Evolutionary conservation across 2,329 filamentous ascomycete species (phyloP).

Genomic region (Monosporascus sp.): DNA sequence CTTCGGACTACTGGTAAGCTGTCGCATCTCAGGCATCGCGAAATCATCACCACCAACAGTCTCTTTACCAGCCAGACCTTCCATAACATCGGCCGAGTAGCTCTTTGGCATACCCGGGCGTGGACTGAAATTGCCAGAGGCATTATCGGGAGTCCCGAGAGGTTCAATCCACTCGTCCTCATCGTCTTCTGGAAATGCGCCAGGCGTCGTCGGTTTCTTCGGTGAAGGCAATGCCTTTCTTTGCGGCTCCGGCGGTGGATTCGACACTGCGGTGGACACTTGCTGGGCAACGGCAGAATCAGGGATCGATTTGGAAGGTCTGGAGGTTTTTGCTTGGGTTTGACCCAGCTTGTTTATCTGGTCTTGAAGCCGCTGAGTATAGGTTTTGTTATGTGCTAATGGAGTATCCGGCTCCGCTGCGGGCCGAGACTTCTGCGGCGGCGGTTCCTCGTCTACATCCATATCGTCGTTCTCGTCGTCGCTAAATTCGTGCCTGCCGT

Average conservation of each 20-base stretch:
- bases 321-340: conserved; percentile 42
- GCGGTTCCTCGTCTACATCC: conserved; percentile 43
- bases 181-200: conserved; percentile 55
- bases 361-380: conserved; percentile 89
- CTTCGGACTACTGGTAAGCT: conserved; percentile 23
- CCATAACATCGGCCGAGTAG: conserved; percentile 57
- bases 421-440: conserved; percentile 37
- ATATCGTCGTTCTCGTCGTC: conserved; percentile 39
- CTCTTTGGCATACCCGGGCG: conserved; percentile 55
- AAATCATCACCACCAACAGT: conserved; percentile 45
- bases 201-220: conserved; percentile 42
- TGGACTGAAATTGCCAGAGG: conserved; percentile 33
- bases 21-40: conserved; percentile 35
- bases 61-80: conserved; percentile 45
- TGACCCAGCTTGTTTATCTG: conserved; percentile 74
- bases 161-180: conserved; percentile 62
- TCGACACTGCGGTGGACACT: conserved; percentile 14
- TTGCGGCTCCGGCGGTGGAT: conserved; percentile 28
- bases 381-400: conserved; percentile 72
- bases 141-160: conserved; percentile 33
- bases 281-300: conserved; percentile 31
- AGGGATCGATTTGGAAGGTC: conserved; percentile 44
- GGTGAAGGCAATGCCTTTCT: conserved; percentile 34
- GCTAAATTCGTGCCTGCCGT: conserved; percentile 32
- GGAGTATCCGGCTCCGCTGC: conserved; percentile 45